These are phyloP conservation scores for Mycena alexandri DNA, from an alignment of 768 basidiomycete species.

Conservation along the genomic window DNA sequence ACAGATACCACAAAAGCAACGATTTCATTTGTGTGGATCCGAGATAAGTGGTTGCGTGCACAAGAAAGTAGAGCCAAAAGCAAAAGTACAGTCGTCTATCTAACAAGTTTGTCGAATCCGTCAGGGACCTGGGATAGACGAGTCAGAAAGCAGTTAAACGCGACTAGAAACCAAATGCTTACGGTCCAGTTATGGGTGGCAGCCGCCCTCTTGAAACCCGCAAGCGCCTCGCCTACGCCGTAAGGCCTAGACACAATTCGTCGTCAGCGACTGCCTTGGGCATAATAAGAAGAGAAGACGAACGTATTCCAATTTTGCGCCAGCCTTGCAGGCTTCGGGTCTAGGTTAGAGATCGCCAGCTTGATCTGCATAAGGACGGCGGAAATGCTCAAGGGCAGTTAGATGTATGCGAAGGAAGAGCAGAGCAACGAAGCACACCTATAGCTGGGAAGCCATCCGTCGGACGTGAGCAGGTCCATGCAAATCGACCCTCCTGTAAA, in stretches of 20 bases:
- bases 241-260: slow-evolving; percentile 55
- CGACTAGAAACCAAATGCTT: slow-evolving; percentile 22
- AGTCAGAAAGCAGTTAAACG: neutral
- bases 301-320: slow-evolving; percentile 64
- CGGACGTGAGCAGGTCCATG: slow-evolving; percentile 77
- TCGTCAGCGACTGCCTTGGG: neutral
- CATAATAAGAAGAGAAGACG: slow-evolving; percentile 31
- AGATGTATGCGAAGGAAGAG: neutral
- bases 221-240: slow-evolving; percentile 67
- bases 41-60: neutral
- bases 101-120: slow-evolving; percentile 52
- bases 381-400: slow-evolving; percentile 50
- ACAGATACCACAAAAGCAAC: neutral
- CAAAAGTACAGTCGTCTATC: slow-evolving; percentile 31
- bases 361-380: slow-evolving; percentile 49
- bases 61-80: slow-evolving; percentile 1
- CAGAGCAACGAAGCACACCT: slow-evolving; percentile 50
- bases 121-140: slow-evolving; percentile 45
- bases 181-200: slow-evolving; percentile 74
- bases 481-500: slow-evolving; percentile 75
- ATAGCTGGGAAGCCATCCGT: slow-evolving; percentile 80
- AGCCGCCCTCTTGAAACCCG: slow-evolving; percentile 76
- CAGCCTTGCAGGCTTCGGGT: slow-evolving; percentile 73
- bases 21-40: slow-evolving; percentile 18
- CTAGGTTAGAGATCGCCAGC: slow-evolving; percentile 74